phyloP scores from a whole-genome alignment of 164 flowering plant genomes.

The Euptelea pleiosperma region DNA sequence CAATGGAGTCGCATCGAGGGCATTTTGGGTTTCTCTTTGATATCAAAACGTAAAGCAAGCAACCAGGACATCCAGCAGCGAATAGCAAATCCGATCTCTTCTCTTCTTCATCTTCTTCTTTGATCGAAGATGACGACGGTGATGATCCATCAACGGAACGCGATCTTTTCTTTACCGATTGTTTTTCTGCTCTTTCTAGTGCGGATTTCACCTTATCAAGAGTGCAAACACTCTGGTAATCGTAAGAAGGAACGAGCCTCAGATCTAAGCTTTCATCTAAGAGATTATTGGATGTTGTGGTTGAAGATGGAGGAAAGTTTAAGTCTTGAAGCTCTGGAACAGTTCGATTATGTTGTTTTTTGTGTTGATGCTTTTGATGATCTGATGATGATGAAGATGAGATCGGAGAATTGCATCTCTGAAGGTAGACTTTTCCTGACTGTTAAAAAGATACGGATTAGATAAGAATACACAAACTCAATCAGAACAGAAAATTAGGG shows the following conservation, averaged over 20 bases:
- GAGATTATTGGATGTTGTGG: constrained; percentile 12
- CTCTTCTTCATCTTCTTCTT: constrained; percentile 5
- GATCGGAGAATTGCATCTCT: constrained; percentile 31
- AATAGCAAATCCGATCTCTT: constrained; percentile 14
- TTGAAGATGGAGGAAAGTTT: constrained; percentile 41
- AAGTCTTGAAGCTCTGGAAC: constrained; percentile 42
- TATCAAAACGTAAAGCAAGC: constrained; percentile 68
- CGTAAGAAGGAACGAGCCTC: constrained; percentile 43
- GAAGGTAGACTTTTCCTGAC: constrained; percentile 41
- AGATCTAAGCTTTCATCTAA: constrained; percentile 50
- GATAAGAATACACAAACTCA: neutral
- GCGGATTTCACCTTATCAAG: constrained; percentile 90
- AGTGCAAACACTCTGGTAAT: constrained; percentile 77
- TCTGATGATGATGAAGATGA: constrained; percentile 26
- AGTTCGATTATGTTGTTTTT: constrained; percentile 21
- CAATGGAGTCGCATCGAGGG: constrained; percentile 55
- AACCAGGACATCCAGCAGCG: constrained; percentile 69
- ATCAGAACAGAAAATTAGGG: neutral
- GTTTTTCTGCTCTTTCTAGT: constrained; percentile 63
- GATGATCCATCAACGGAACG: constrained; percentile 12
- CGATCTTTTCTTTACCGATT: constrained; percentile 37
- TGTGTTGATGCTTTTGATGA: constrained; percentile 10
- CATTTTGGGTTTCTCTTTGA: constrained; percentile 59
- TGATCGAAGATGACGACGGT: neutral
- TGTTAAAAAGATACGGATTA: constrained; percentile 17